Evolutionary conservation across 331 rosid species (phyloP), one percentile per base, ranked within the genome.

Genomic region (Acacia concinna): DNA sequence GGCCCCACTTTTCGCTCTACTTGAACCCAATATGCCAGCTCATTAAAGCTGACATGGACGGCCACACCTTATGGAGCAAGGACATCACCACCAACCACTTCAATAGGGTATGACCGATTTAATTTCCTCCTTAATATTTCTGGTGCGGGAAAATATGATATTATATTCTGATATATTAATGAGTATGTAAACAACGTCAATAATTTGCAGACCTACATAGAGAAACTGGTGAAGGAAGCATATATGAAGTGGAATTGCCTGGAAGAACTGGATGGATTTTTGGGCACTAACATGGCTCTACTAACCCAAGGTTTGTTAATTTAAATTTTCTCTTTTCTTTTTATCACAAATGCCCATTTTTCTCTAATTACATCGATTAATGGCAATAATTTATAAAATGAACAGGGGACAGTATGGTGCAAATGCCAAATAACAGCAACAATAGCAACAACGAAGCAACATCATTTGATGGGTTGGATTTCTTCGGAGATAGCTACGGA

Each of bases 1-100:
- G 85, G 0, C 25, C 78, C 25, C 70, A 85, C 1, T 78, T 10
- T 28, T 25, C 71, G 0, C 8, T 95, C 3, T 17, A 57, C 64
- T 51, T 95, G 0, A 91, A 87, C 79, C 85, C 97, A 0, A 88
- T 90, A 7, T 91, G 98, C 51, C 97, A 93, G 75, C 62, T 95
- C 37, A 1, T 87, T 17, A 82, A 25, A 77, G 97, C 96, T 25
- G 76, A 79, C 18, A 83, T 89, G 21, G 81, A 80, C 8, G 99
- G 94, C 0, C 90, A 87, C 71, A 5, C 11, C 1, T 80, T 77
- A 23, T 20, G 73, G 5, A 34, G 40, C 17, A 73, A 62, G 52
- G 91, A 91, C 0, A 75, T 85, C 0, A 43, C 38, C 56, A 64
- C 0, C 57, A 77, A 17, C n/a, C n/a, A n/a, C 64, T 34, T 81